phyloP scores from a whole-genome alignment of 345 rosid species.

The Syzygium aromaticum region DNA sequence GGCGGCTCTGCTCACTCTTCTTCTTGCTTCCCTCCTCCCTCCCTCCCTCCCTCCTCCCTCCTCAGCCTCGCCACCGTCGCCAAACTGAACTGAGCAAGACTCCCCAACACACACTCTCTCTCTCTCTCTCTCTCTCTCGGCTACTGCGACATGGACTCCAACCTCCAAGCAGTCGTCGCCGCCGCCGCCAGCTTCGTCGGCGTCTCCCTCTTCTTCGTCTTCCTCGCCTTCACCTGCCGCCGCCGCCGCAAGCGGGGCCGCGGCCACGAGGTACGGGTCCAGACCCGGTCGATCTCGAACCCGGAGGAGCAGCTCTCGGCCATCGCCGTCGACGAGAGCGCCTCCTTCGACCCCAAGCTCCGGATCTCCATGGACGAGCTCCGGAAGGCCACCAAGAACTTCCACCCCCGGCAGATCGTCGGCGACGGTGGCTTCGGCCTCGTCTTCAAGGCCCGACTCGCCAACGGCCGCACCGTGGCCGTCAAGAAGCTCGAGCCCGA shows the following conservation, averaged over 20 bases:
- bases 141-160: background rate
- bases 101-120: too few relatives aligned
- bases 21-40: background rate
- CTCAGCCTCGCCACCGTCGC: background rate
- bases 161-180: conserved; percentile 11
- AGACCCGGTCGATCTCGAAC: background rate
- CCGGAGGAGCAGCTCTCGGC: background rate
- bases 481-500: conserved; percentile 69
- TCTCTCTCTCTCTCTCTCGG: background rate
- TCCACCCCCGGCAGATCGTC: conserved; percentile 58
- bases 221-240: conserved; percentile 16
- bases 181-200: conserved; percentile 23
- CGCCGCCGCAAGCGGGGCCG: conserved; percentile 3
- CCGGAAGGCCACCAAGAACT: conserved; percentile 42
- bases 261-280: background rate
- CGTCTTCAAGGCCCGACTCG: conserved; percentile 60
- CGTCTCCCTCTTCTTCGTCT: conserved; percentile 14
- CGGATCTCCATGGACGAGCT: conserved; percentile 69
- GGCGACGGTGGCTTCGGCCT: conserved; percentile 94
- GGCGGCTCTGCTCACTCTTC: background rate
- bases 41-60: background rate
- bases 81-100: too few relatives aligned
- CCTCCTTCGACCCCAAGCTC: conserved; percentile 51
- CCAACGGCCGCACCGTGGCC: conserved; percentile 56
- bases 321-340: conserved; percentile 20